phyloP scores from a whole-genome alignment of 805 yeast species.

The Saturnispora dispora region DNA sequence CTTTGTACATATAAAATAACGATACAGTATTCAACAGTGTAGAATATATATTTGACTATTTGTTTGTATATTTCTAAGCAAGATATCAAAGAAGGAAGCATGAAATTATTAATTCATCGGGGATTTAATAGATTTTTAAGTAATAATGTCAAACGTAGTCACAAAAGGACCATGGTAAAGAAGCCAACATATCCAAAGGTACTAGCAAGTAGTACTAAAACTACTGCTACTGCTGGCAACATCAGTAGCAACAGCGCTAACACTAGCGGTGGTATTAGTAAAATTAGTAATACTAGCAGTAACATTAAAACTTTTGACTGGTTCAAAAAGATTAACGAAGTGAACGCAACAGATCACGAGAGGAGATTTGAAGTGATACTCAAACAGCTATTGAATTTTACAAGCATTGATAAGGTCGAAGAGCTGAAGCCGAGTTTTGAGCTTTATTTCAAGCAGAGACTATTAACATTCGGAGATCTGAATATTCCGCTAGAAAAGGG shows the following conservation, averaged over 20 bases:
- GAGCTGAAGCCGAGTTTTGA: slow-evolving; percentile 16
- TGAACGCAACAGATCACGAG: background rate
- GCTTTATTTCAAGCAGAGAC: slow-evolving; percentile 8
- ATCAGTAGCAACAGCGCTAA: background rate
- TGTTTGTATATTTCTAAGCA: background rate
- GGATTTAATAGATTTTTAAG: background rate
- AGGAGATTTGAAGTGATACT: slow-evolving; percentile 11
- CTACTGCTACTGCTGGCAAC: background rate
- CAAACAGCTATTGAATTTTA: slow-evolving; percentile 13
- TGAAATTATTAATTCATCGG: background rate
- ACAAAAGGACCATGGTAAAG: background rate
- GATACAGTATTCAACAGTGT: background rate
- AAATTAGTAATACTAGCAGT: background rate
- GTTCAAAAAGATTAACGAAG: slow-evolving; percentile 1
- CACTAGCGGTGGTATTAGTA: background rate
- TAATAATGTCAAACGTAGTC: background rate
- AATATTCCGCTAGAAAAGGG: slow-evolving; percentile 6
- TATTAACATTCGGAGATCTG: slow-evolving; percentile 18
- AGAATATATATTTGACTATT: background rate
- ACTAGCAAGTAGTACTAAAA: background rate
- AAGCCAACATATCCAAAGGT: background rate
- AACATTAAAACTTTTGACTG: background rate
- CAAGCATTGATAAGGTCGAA: slow-evolving; percentile 12
- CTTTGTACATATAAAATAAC: background rate
- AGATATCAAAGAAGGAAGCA: background rate